These are phyloP conservation scores for Populus hybrid DNA, from an alignment of 441 rosid species.

Conservation along the genomic window DNA sequence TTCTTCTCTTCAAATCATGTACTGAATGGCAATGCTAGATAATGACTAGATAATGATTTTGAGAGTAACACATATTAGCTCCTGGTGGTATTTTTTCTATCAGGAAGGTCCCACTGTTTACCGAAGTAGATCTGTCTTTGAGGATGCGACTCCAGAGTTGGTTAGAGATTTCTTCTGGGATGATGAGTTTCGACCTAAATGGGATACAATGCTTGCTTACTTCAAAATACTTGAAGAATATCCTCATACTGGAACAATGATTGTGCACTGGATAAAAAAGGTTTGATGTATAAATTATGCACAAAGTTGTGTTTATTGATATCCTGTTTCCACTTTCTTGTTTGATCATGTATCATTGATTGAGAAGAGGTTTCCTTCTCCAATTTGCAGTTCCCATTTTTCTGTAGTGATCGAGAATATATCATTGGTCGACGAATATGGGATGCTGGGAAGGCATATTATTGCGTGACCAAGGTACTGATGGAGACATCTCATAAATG, in stretches of 20 bases:
- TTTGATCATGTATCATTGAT: constrained; percentile 5
- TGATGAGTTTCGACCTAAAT: constrained; percentile 87
- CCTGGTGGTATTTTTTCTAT: constrained; percentile 30
- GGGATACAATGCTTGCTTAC: constrained; percentile 91
- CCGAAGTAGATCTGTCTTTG: constrained; percentile 84
- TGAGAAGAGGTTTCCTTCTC: constrained; percentile 17
- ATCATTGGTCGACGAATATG: constrained; percentile 85
- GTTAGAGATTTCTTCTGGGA: constrained; percentile 98
- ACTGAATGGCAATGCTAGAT: not conserved
- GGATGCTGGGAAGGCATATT: constrained; percentile 76
- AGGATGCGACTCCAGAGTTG: constrained; percentile 76
- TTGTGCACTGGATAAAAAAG: constrained; percentile 87
- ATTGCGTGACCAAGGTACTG: constrained; percentile 80
- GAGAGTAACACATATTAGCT: constrained; percentile 8
- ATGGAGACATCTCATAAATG: not conserved
- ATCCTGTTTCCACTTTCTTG: constrained; percentile 7
- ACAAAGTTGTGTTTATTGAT: constrained; percentile 1
- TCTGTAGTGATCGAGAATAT: constrained; percentile 93
- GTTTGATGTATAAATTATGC: constrained; percentile 24
- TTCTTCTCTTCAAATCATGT: not conserved
- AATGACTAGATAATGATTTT: constrained; percentile 4
- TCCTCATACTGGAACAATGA: constrained; percentile 59
- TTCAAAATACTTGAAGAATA: constrained; percentile 68
- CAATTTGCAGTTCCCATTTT: constrained; percentile 82
- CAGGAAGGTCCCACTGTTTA: constrained; percentile 67